phyloP scores from a whole-genome alignment of 1,284 basidiomycete genomes.

The Lignosus rhinocerotis region DNA sequence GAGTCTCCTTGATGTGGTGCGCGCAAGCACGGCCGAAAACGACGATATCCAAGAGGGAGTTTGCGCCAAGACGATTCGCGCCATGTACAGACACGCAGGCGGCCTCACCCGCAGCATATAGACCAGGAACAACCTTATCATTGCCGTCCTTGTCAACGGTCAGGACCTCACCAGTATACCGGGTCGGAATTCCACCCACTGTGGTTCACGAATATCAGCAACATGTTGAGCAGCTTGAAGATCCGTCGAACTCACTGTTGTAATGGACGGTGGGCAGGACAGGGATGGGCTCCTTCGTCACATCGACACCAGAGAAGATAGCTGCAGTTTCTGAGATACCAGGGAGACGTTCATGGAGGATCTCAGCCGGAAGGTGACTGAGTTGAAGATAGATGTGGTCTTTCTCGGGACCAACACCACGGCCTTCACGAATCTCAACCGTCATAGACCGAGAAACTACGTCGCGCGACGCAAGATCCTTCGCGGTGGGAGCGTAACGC shows the following conservation, averaged over 20 bases:
- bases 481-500: conserved; percentile 98
- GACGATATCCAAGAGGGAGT: conserved; percentile 98
- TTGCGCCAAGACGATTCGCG: conserved; percentile 99
- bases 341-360: conserved; percentile 96
- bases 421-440: conserved; percentile 97
- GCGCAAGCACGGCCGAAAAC: conserved; percentile 99
- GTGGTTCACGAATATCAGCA: conserved; percentile 22
- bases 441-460: conserved; percentile 99
- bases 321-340: conserved; percentile 99
- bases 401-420: conserved; percentile 98
- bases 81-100: conserved; percentile 99
- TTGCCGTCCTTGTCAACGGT: conserved; percentile 86
- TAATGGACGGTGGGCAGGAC: conserved; percentile 97
- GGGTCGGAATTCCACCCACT: conserved; percentile 99
- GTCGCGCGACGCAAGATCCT: conserved; percentile 99
- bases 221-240: neutral
- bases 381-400: conserved; percentile 98
- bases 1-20: conserved; percentile 94
- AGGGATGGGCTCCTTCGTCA: conserved; percentile 99
- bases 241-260: conserved; percentile 67
- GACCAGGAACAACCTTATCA: conserved; percentile 93
- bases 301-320: conserved; percentile 99
- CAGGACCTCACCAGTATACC: conserved; percentile 96
- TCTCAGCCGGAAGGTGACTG: conserved; percentile 94
- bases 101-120: conserved; percentile 99